Evolutionary conservation across 1,284 basidiomycete genomes (phyloP).

Genomic region (Microbotryum violaceum): DNA sequence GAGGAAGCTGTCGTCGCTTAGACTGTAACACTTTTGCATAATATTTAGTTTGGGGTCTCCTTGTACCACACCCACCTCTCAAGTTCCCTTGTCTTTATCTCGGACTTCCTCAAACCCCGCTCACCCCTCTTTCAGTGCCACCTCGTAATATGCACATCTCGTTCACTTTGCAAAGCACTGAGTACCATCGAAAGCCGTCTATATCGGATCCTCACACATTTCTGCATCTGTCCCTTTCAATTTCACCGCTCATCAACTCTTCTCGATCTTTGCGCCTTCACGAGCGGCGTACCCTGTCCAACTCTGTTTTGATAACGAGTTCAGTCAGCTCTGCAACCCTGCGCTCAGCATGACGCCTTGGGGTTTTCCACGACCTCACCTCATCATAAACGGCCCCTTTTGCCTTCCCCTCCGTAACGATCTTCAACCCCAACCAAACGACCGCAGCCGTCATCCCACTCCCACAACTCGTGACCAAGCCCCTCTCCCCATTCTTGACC

Average conservation of each 20-base stretch:
- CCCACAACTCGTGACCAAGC: conserved; percentile 50
- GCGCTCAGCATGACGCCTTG: conserved; percentile 2
- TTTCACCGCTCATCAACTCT: conserved; percentile 36
- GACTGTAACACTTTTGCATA: no score
- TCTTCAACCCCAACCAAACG: conserved; percentile 76
- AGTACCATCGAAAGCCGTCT: no score
- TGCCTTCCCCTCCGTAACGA: conserved; percentile 51
- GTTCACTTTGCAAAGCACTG: no score
- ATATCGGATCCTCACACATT: no score
- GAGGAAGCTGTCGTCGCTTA: not conserved
- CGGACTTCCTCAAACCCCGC: no score
- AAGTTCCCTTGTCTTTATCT: no score
- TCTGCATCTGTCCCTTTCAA: no score
- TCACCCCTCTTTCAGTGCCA: no score
- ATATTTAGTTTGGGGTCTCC: no score
- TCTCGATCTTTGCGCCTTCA: conserved; percentile 54
- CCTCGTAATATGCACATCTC: no score
- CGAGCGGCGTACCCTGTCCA: conserved; percentile 75
- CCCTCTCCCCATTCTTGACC: conserved; percentile 53
- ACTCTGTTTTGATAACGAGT: conserved; percentile 48
- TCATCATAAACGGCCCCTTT: conserved; percentile 70
- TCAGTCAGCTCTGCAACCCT: not conserved
- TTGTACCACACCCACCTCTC: no score
- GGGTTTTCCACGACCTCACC: conserved; percentile 45
- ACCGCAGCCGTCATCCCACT: conserved; percentile 91